A percentile compares a stretch with the other conserved stretches of the same genome.
These are phyloP conservation scores for Agrocybe praecox DNA, from an alignment of 768 basidiomycete species.

Conservation along the genomic window DNA sequence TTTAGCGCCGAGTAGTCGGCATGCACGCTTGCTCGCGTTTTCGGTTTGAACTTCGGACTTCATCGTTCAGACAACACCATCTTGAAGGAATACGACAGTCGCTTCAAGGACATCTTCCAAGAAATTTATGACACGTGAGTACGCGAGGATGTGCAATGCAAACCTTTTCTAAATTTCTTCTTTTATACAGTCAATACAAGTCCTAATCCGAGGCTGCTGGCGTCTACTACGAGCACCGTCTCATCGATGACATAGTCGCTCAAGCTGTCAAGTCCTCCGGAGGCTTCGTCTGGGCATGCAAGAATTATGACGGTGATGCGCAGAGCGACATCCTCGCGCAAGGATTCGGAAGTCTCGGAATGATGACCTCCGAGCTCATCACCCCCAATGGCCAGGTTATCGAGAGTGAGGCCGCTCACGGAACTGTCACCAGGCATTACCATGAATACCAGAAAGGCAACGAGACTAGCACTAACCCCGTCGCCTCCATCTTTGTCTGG, in stretches of 20 bases:
- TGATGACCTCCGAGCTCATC: conserved; percentile 97
- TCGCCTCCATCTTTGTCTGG: conserved; percentile 99
- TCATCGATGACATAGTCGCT: conserved; percentile 98
- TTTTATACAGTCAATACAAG: conserved; percentile 62
- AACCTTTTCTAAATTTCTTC: neutral
- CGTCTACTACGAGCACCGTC: conserved; percentile 94
- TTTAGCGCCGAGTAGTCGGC: neutral
- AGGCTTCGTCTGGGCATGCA: conserved; percentile 81
- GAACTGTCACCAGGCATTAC: conserved; percentile 96
- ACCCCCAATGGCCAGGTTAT: conserved; percentile 93
- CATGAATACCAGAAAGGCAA: conserved; percentile 96
- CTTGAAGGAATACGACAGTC: conserved; percentile 95
- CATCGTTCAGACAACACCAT: conserved; percentile 53
- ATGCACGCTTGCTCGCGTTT: neutral
- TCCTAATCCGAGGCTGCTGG: conserved; percentile 65
- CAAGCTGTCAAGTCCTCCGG: conserved; percentile 96
- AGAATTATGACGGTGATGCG: conserved; percentile 85
- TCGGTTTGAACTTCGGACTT: neutral
- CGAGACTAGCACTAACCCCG: conserved; percentile 98
- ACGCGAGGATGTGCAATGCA: neutral
- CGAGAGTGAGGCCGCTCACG: conserved; percentile 97
- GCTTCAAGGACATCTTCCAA: conserved; percentile 99
- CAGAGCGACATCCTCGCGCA: conserved; percentile 96
- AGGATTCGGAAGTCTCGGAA: conserved; percentile 94
- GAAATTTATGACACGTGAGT: conserved; percentile 83